Base-by-base conservation (phyloP, 208 protist species). In the Wallacemonas sp. region DNA sequence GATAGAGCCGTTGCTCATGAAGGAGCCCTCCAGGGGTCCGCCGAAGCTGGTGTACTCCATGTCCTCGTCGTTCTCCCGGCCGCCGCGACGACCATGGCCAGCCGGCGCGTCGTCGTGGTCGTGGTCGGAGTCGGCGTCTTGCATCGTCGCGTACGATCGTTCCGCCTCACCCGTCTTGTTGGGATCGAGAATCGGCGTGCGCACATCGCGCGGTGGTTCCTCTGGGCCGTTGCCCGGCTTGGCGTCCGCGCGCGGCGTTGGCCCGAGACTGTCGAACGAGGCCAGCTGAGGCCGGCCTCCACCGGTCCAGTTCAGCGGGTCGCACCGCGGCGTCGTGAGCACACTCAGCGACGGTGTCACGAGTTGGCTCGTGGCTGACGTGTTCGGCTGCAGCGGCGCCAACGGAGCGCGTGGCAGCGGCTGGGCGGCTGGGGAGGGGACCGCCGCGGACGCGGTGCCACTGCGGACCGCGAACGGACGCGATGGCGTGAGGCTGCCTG, bases 41-140 rank as follows among this genome's bases (percentile, higher is more conserved):
- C 77, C 78, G 56, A 88, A 80, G 32, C 71, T 79, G 33, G 71
- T 74, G 54, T 64, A 81, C 68, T 69, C 74, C 16, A 83, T 64
- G 32, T 76, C 68, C 26, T 65, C 43, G 19, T 78, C 39, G 54
- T 48, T 12, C 12, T 21, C 32, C 24, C 19, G 19, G 21, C 27
- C 34, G 2, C 41, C 2, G 30, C 57, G 48, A 43, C 29, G 17
- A 9, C 44, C 17, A 11, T 16, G 19, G 44, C 44, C 17, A 23
- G 12, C 44, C 11, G 43, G 4, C 17, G 43, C 43, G 12, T 70
- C 30, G 33, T 57, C 39, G n/a, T 57, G 47, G 8, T 56, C 60
- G 30, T 33, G 4, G 52, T 58, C 52, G 12, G 52, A 58, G 52
- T 58, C 52, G 6, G 52, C 52, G 17, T 58, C 30, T 16, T 12